Percentiles rank a stretch among this genome's conserved stretches.
phyloP scores from a whole-genome alignment of 2,329 filamentous ascomycete genomes.

The Fusarium veterinarium region DNA sequence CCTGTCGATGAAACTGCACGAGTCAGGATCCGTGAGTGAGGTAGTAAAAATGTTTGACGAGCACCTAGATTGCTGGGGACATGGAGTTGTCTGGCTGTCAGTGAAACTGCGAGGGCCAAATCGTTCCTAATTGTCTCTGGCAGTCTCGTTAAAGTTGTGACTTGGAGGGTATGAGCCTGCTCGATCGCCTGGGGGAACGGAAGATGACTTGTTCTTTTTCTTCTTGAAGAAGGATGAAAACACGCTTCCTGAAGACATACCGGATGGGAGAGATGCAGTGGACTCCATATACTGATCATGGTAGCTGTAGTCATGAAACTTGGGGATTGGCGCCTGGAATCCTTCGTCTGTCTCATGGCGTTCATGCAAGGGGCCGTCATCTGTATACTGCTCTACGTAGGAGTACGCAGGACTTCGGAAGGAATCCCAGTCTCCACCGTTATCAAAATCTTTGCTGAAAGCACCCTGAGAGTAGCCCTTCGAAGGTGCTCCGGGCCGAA shows the following conservation, averaged over 20 bases:
- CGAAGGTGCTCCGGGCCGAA: constrained; percentile 13
- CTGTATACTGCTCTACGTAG: not conserved
- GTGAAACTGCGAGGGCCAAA: constrained; percentile 35
- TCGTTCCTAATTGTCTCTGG: constrained; percentile 44
- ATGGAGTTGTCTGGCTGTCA: constrained; percentile 25
- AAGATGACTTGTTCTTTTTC: constrained; percentile 14
- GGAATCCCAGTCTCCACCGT: constrained; percentile 13
- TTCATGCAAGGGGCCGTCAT: not conserved
- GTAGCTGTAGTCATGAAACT: not conserved
- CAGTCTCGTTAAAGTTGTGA: constrained; percentile 34
- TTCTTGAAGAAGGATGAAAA: constrained; percentile 43
- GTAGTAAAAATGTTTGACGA: constrained; percentile 17
- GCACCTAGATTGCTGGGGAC: constrained; percentile 13
- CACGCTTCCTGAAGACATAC: constrained; percentile 23
- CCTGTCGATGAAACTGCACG: constrained; percentile 8
- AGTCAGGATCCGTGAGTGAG: constrained; percentile 28
- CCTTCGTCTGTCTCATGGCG: constrained; percentile 4
- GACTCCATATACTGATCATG: constrained; percentile 16
- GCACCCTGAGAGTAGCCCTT: constrained; percentile 39
- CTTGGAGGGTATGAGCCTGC: constrained; percentile 9
- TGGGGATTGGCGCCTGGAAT: not conserved
- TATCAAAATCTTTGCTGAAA: constrained; percentile 38
- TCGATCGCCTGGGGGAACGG: not conserved
- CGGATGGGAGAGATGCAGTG: constrained; percentile 29
- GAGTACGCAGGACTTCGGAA: constrained; percentile 11